Base-by-base conservation (phyloP, 2,329 filamentous ascomycete species). In the Trichophyton mentagrophytes region DNA sequence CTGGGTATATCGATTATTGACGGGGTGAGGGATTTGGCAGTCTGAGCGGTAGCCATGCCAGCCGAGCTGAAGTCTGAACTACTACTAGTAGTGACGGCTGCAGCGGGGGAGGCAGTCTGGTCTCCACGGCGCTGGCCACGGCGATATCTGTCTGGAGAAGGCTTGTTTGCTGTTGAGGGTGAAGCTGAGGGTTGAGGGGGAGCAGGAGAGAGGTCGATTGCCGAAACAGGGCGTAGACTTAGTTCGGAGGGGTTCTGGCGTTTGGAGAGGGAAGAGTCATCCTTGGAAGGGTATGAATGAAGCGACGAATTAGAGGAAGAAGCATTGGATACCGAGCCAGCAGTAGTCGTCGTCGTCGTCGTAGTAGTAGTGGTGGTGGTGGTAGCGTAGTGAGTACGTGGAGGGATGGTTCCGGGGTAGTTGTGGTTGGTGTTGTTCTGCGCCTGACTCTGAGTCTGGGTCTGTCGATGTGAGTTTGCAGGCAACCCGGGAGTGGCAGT, bases 121-220 rank as follows among this genome's bases (percentile, higher is more conserved):
- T 84, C 83, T 15, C 77, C 74, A 63, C 82, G 78, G 65, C 82
- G 81, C 61, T 81, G 78, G 60, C 79, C 79, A 62, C 90, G 86
- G 67, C 90, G 83, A 71, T 96, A 96, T 62, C 92, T 84, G 71
- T 96, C 90, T 1, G 89, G 89, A 1, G 88, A 85, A 22, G 85
- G 78, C 68, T 90, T 90, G 22, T 83, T 78, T 3, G 80, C 78
- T 47, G 85, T 80, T 59, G 80, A 77, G n/a, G 76, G 65, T 75
- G 86, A 69, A 66, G 9, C 33, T 13, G 33, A 38, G 9, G 33
- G 9, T 1, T 79, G 74, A 71, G 85, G 65, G 74, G 81, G 81
- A 3, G 30, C 27, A 57, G 83, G 80, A 49, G 77, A 74, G 47
- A 79, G 79, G 13, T 82, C 69, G 61, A 79, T 78, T 65, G 79